phyloP scores from a whole-genome alignment of 345 rosid genomes.

The Raphanus raphanistrum region DNA sequence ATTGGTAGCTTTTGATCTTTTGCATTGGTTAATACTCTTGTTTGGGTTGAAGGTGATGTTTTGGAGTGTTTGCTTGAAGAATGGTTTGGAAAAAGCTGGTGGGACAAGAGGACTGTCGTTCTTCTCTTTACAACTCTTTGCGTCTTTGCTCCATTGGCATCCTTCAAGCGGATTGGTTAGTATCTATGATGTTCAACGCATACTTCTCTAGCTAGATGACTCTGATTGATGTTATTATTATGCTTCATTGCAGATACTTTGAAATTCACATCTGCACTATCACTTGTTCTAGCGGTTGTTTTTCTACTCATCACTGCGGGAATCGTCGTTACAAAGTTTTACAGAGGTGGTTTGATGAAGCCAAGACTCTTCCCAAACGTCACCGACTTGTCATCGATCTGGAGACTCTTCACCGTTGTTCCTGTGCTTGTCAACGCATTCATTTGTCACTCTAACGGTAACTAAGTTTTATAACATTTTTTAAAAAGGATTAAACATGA shows the following conservation, averaged over 20 bases:
- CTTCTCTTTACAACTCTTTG: conserved; percentile 64
- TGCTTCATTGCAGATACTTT: conserved; percentile 65
- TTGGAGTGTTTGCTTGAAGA: conserved; percentile 83
- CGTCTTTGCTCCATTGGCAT: conserved; percentile 74
- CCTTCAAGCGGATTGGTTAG: conserved; percentile 81
- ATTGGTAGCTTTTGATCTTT: background rate
- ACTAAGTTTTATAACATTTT: too few species aligned
- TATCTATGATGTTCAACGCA: background rate
- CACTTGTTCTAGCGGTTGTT: conserved; percentile 76
- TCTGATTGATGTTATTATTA: background rate
- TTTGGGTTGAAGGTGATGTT: conserved; percentile 53
- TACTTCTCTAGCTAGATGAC: background rate
- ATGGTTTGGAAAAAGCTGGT: conserved; percentile 85
- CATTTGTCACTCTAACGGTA: conserved; percentile 88
- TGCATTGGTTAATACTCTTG: background rate
- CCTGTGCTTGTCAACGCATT: conserved; percentile 92
- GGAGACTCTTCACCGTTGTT: conserved; percentile 82
- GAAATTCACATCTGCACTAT: conserved; percentile 86
- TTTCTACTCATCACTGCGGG: conserved; percentile 78
- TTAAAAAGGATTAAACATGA: background rate
- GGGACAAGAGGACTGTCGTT: conserved; percentile 65
- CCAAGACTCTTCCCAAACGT: conserved; percentile 80
- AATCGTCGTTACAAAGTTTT: conserved; percentile 63
- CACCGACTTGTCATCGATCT: conserved; percentile 64
- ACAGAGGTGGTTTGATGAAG: conserved; percentile 61